Evolutionary conservation across 2,329 filamentous ascomycete species (phyloP).

Genomic region (Dothideomycetes sp.): DNA sequence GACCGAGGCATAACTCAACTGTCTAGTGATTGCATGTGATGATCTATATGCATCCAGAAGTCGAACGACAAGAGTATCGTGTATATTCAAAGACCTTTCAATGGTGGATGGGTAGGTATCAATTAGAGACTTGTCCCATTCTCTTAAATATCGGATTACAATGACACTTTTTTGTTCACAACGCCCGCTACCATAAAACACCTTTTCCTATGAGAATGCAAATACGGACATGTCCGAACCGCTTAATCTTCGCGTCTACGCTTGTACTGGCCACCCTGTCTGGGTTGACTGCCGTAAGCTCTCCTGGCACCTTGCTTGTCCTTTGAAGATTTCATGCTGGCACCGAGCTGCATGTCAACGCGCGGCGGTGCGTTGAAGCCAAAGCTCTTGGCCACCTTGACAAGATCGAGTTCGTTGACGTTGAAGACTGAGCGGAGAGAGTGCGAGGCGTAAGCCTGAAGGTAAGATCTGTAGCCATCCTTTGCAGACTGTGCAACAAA

Average conservation of each 20-base stretch:
- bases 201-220: not conserved
- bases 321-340: slow-evolving; percentile 66
- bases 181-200: slow-evolving; percentile 11
- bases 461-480: slow-evolving; percentile 75
- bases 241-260: slow-evolving; percentile 8
- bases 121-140: no score
- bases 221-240: not conserved
- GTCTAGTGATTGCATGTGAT: no score
- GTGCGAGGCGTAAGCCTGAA: slow-evolving; percentile 90
- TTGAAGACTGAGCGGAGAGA: slow-evolving; percentile 76
- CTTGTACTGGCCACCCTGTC: slow-evolving; percentile 36
- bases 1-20: no score
- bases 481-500: slow-evolving; percentile 50
- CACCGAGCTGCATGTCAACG: slow-evolving; percentile 68
- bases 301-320: slow-evolving; percentile 55
- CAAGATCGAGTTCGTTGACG: slow-evolving; percentile 70
- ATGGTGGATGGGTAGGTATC: no score
- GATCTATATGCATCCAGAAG: no score
- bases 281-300: slow-evolving; percentile 70
- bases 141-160: no score
- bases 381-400: slow-evolving; percentile 77
- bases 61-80: no score
- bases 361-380: slow-evolving; percentile 69
- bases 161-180: slow-evolving; percentile 11
- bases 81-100: no score